Percentiles rank a stretch among this genome's conserved stretches.
These are phyloP conservation scores for Sphagnum fallax DNA, from an alignment of 228 moss, liverwort and hornwort species.

Conservation along the genomic window DNA sequence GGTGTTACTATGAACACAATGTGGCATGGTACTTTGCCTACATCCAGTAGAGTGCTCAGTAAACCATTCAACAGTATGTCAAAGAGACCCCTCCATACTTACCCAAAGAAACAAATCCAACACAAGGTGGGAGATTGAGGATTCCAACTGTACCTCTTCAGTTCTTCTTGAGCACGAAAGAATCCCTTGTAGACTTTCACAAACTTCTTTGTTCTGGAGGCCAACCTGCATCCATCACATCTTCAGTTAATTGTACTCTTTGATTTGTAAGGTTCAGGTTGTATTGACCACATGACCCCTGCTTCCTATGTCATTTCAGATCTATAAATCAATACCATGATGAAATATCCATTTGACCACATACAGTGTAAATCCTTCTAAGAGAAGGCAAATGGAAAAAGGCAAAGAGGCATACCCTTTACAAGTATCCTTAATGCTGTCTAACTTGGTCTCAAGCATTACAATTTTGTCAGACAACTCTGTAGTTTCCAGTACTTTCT, in stretches of 20 bases:
- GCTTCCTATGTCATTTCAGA: too few relatives aligned
- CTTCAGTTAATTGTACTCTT: not conserved
- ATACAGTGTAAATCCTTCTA: not conserved
- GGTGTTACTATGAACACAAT: not conserved
- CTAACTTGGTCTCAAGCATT: constrained; percentile 56
- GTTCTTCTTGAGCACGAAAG: constrained; percentile 56
- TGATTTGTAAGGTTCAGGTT: not conserved
- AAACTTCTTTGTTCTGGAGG: constrained; percentile 53
- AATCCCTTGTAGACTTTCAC: constrained; percentile 51
- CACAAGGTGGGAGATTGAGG: not conserved
- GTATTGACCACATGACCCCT: too few relatives aligned
- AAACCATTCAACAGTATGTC: not conserved
- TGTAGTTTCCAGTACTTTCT: constrained; percentile 55
- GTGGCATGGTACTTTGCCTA: not conserved
- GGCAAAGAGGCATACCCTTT: constrained; percentile 31
- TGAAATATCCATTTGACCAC: not conserved
- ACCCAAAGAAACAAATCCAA: not conserved
- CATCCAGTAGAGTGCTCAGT: not conserved
- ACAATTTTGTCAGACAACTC: constrained; percentile 57
- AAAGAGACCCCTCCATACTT: not conserved
- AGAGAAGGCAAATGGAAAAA: not conserved
- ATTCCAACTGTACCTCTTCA: constrained; percentile 38
- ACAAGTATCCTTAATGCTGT: constrained; percentile 47
- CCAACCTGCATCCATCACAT: constrained; percentile 17
- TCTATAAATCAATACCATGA: too few relatives aligned